These are phyloP conservation scores for Cladosporium oxysporum DNA, from an alignment of 2,329 filamentous ascomycete genomes.

Conservation along the genomic window DNA sequence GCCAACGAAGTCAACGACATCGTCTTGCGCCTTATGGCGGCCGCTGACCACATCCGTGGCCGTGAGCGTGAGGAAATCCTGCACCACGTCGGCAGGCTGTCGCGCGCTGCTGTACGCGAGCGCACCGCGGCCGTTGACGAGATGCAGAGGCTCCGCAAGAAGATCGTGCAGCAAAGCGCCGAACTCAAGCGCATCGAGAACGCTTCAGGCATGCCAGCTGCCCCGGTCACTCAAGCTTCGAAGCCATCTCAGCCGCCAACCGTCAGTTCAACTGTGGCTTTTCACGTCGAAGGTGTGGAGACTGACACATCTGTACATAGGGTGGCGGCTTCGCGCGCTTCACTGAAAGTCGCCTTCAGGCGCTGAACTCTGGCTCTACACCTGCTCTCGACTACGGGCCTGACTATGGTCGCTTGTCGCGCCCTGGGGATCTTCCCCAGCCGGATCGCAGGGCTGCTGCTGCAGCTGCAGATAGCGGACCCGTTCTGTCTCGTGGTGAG, in stretches of 20 bases:
- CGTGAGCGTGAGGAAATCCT: background rate
- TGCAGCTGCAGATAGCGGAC: background rate
- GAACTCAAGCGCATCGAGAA: background rate
- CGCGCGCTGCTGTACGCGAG: constrained; percentile 7
- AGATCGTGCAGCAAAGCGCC: background rate
- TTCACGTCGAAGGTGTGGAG: background rate
- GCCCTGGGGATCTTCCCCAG: background rate
- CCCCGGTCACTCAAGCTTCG: background rate
- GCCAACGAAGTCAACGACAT: constrained; percentile 11
- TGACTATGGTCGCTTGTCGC: background rate
- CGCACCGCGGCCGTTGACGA: constrained; percentile 3
- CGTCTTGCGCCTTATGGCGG: background rate
- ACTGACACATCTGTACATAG: background rate
- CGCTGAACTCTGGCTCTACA: background rate
- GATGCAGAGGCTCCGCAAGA: constrained; percentile 12
- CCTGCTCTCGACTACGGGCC: background rate
- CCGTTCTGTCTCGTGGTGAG: background rate
- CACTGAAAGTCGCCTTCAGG: background rate
- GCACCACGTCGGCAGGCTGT: constrained; percentile 2
- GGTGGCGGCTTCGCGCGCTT: background rate
- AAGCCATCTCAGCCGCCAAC: background rate
- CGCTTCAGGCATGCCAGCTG: background rate
- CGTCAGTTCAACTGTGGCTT: background rate
- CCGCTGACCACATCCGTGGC: background rate
- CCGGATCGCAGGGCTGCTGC: background rate